These are phyloP conservation scores for Scheffersomyces cryptocercus DNA, from an alignment of 1,139 yeast genomes.

Conservation along the genomic window DNA sequence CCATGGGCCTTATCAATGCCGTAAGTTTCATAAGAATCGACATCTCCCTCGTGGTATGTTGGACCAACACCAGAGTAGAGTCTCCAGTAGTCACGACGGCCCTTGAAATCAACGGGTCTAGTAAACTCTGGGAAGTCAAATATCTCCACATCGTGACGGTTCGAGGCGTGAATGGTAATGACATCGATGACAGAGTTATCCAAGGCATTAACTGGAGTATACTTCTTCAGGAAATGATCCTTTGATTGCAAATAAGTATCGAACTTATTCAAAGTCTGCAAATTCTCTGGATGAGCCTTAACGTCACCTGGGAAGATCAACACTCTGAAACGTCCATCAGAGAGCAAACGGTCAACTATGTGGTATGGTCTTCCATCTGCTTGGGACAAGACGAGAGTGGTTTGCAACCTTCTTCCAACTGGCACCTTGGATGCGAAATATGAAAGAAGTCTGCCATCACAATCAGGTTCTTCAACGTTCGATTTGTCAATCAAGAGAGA, in stretches of 20 bases:
- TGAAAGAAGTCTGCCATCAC: conserved; percentile 3
- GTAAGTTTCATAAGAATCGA: conserved; percentile 22
- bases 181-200: conserved; percentile 22
- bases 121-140: conserved; percentile 28
- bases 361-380: conserved; percentile 26
- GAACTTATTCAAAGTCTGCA: conserved; percentile 13
- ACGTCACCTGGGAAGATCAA: conserved; percentile 26
- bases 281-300: conserved; percentile 7
- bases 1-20: conserved; percentile 27
- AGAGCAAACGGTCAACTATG: conserved; percentile 22
- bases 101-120: conserved; percentile 24
- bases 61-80: conserved; percentile 24
- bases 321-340: conserved; percentile 25
- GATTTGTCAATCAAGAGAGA: conserved; percentile 15
- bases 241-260: conserved; percentile 14
- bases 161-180: conserved; percentile 21
- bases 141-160: conserved; percentile 21
- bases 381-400: conserved; percentile 22
- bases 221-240: conserved; percentile 19
- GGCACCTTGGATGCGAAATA: conserved; percentile 22
- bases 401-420: conserved; percentile 26
- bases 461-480: conserved; percentile 1
- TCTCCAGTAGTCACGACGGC: conserved; percentile 32
- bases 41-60: conserved; percentile 21
- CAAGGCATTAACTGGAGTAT: conserved; percentile 26